phyloP scores from a whole-genome alignment of 164 flowering plant species.

The Aristolochia fimbriata region DNA sequence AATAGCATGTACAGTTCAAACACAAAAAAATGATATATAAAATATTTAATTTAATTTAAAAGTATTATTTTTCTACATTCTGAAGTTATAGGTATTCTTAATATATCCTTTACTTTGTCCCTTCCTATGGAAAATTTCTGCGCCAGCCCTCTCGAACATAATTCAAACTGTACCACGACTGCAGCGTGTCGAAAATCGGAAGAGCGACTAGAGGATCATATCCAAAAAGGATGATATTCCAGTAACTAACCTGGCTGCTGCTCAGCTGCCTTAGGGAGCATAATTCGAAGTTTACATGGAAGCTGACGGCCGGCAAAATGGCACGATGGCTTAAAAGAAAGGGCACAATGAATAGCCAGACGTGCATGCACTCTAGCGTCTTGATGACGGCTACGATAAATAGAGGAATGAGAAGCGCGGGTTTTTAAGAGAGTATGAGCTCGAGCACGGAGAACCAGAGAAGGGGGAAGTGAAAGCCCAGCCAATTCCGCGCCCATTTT shows the following conservation, averaged over 20 bases:
- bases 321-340: not conserved
- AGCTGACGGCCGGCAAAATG: not conserved
- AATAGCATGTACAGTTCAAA: too few species aligned
- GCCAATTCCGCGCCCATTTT: not conserved
- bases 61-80: not conserved
- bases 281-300: conserved; percentile 6
- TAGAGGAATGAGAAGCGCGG: conserved; percentile 3
- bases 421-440: conserved; percentile 6
- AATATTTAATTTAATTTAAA: too few species aligned
- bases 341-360: not conserved
- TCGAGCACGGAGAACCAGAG: not conserved
- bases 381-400: conserved; percentile 6
- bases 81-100: not conserved
- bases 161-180: not conserved
- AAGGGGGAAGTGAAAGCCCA: not conserved
- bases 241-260: conserved; percentile 12
- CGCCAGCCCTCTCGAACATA: not conserved
- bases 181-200: not conserved
- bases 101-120: not conserved
- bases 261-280: conserved; percentile 18
- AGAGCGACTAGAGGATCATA: not conserved
- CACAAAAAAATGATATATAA: too few species aligned
- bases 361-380: not conserved
- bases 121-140: not conserved
- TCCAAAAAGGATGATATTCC: not conserved